Evolutionary conservation across 179 eudicot genomes (phyloP).

Genomic region (Spergularia azorica): DNA sequence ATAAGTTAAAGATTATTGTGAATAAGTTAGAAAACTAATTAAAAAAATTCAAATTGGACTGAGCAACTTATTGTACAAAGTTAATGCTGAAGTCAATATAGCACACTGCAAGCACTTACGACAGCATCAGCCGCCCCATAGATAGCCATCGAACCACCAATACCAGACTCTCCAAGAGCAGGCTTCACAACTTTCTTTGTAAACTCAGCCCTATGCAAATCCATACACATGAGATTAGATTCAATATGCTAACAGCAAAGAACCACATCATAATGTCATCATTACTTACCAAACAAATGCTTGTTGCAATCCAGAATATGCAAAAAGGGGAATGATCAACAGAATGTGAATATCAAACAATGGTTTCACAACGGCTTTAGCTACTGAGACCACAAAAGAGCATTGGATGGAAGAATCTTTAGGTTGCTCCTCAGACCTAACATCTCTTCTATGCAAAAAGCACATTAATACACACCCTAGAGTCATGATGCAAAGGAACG

Average conservation of each 20-base stretch:
- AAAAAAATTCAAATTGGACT: not conserved
- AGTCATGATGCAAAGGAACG: conserved; percentile 81
- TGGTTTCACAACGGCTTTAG: conserved; percentile 58
- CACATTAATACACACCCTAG: conserved; percentile 80
- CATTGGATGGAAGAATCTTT: conserved; percentile 45
- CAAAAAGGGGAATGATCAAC: conserved; percentile 84
- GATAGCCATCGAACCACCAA: conserved; percentile 93
- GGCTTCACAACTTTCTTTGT: conserved; percentile 83
- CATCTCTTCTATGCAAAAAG: conserved; percentile 68
- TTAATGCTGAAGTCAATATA: conserved; percentile 5
- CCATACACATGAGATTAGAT: conserved; percentile 4
- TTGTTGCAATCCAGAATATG: conserved; percentile 96
- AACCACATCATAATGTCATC: conserved; percentile 10
- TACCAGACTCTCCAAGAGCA: conserved; percentile 87
- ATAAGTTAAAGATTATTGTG: no score
- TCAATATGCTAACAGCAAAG: not conserved
- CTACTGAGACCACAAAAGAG: conserved; percentile 48
- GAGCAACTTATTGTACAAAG: not conserved
- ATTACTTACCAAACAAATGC: conserved; percentile 86
- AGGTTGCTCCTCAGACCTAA: conserved; percentile 44
- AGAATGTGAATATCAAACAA: conserved; percentile 68
- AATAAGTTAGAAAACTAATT: no score
- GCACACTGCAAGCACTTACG: conserved; percentile 46
- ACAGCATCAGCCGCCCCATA: conserved; percentile 92
- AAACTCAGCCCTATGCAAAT: conserved; percentile 70